These are phyloP conservation scores for Akebia trifoliata DNA, from an alignment of 164 flowering plant genomes.

Conservation along the genomic window DNA sequence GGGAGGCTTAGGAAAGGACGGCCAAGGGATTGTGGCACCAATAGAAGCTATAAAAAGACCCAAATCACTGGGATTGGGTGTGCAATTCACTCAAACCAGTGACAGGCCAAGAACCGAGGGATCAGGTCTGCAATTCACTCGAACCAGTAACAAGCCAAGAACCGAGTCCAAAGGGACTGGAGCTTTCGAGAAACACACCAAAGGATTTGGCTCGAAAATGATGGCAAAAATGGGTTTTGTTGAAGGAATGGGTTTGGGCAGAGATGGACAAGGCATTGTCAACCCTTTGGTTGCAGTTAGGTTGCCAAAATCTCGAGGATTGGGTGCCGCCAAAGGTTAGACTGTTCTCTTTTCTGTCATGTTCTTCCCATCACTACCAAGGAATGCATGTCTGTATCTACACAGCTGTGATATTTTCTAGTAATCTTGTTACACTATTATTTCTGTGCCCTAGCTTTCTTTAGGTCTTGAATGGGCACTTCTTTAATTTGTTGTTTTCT, in stretches of 20 bases:
- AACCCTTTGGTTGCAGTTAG: constrained; percentile 55
- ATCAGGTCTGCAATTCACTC: constrained; percentile 51
- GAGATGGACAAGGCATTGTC: constrained; percentile 59
- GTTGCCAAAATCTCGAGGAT: constrained; percentile 64
- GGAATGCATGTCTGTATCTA: too few species aligned
- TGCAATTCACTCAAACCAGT: constrained; percentile 34
- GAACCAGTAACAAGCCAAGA: constrained; percentile 11
- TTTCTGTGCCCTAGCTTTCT: too few species aligned
- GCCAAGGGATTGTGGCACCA: constrained; percentile 61
- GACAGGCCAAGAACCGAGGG: constrained; percentile 8
- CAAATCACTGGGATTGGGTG: constrained; percentile 82
- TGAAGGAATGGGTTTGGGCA: constrained; percentile 67
- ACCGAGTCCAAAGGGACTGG: constrained; percentile 9
- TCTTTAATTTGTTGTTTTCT: too few species aligned
- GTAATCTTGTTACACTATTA: too few species aligned
- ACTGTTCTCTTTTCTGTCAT: not conserved
- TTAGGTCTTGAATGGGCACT: too few species aligned
- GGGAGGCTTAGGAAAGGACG: constrained; percentile 72
- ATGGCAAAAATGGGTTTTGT: constrained; percentile 80
- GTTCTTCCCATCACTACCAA: too few species aligned
- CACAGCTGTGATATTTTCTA: too few species aligned
- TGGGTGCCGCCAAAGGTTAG: constrained; percentile 50
- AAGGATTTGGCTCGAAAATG: constrained; percentile 59
- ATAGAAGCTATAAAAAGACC: constrained; percentile 75
- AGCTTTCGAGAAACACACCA: constrained; percentile 16